Evolutionary conservation across 768 basidiomycete species (phyloP), one percentile per base, ranked within the genome.

Genomic region (Cystobasidium onofrii): DNA sequence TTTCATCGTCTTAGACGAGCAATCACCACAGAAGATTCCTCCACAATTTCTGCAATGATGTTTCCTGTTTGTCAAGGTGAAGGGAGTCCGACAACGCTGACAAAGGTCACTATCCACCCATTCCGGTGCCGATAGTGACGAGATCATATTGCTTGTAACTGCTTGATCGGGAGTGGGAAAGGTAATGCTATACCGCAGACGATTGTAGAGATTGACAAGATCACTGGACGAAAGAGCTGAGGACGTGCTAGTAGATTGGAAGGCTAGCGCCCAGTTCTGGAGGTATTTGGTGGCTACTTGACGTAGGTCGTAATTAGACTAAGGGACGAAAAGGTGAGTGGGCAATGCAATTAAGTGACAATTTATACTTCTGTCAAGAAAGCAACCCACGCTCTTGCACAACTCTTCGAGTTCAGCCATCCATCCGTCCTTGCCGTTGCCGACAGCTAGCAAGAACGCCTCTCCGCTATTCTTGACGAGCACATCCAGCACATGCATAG

Each of bases 1-100:
- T 0, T 91, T 84, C 81, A 91, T 86, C 1, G 85, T 83, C 81
- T 92, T 90, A 39, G 90, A 88, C 0, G 92, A 94, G 81, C 96
- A 99, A 50, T 87, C 85, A 69, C 94, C 92, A 82, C 97, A 95
- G 79, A 96, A 98, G 17, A 98, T 92, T 80, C 89, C 88, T 9
- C 96, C 96, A 82, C 96, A 99, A 81, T 97, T 97, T 17, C 96
- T 87, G 80, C 96, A 99, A 79, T 99, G 96, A 78, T 99, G 96
- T 80, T 97, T 97, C 64, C 96, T 86, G 80, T 98, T 98, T 34
- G 93, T 96, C 80, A 97, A 93, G 0, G 88, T 87, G 81, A 99
- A 99, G 0, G 91, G 81, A 0, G 90, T 88, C 20, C 96, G 87
- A 81, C 96, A 99, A 23, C 92, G 87, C 73, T 95, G 86, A 80